These are phyloP conservation scores for Phycomyces blakesleeanus DNA, from an alignment of 192 early-diverging fungal species.

Conservation along the genomic window DNA sequence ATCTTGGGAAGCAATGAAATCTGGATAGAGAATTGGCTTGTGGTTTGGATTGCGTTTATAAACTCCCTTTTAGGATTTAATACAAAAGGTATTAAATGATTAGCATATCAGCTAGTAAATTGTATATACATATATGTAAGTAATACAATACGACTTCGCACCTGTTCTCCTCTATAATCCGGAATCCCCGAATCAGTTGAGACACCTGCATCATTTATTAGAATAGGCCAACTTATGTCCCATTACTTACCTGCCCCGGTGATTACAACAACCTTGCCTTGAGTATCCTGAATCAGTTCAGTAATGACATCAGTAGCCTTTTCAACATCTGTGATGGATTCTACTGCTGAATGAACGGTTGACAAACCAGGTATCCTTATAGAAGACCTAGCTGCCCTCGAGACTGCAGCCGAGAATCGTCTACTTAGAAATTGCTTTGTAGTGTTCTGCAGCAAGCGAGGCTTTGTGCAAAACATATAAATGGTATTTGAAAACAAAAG, in stretches of 20 bases:
- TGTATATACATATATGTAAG: background rate
- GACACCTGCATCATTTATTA: conserved; percentile 37
- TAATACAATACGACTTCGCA: conserved; percentile 18
- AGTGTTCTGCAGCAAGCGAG: conserved; percentile 35
- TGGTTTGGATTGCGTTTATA: conserved; percentile 72
- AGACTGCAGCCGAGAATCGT: too few species aligned
- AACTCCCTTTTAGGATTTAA: conserved; percentile 39
- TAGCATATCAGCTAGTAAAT: background rate
- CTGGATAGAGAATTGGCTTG: conserved; percentile 81
- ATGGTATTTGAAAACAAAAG: too few species aligned
- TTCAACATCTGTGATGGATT: conserved; percentile 20
- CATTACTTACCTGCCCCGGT: conserved; percentile 46
- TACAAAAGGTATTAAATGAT: background rate
- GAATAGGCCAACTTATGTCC: background rate
- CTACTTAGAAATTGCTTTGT: conserved; percentile 27
- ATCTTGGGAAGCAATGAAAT: conserved; percentile 53
- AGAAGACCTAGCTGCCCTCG: background rate
- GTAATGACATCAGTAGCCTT: conserved; percentile 28
- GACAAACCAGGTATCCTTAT: conserved; percentile 23
- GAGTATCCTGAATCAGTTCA: conserved; percentile 32
- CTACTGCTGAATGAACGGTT: background rate
- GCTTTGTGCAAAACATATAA: too few species aligned
- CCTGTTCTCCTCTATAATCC: conserved; percentile 77
- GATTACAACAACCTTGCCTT: conserved; percentile 38
- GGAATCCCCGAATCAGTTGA: conserved; percentile 72